A percentile compares a stretch with the other conserved stretches of the same genome.
Conservation (phyloP, 345 rosid species). For the Conringia planisiliqua region DNA sequence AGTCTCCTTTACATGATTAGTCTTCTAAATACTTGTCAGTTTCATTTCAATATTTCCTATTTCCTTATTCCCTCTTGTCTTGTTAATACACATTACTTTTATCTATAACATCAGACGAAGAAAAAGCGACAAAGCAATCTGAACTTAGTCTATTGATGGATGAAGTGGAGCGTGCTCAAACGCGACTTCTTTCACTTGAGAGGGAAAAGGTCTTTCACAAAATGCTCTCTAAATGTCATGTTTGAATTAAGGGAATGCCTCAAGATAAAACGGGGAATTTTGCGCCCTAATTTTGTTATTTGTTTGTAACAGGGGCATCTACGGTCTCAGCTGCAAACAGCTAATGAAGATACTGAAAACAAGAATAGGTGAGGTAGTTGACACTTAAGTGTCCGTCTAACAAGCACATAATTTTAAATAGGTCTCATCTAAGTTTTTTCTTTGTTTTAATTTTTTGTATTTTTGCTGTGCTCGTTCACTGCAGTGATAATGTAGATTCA, state of each 20-base stretch:
- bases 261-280: not conserved
- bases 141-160: conserved; percentile 94
- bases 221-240: conserved; percentile 12
- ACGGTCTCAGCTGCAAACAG: conserved; percentile 81
- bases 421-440: not conserved
- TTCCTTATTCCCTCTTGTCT: conserved; percentile 2
- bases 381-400: conserved; percentile 8
- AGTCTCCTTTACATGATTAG: conserved; percentile 1
- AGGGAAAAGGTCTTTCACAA: conserved; percentile 72
- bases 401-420: not conserved
- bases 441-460: not conserved
- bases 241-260: conserved; percentile 1
- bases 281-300: conserved; percentile 3
- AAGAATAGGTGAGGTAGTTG: conserved; percentile 56
- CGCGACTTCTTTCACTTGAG: conserved; percentile 88
- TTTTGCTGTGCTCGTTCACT: conserved; percentile 12
- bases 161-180: conserved; percentile 99
- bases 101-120: conserved; percentile 67
- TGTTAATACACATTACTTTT: conserved; percentile 14
- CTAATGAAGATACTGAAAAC: conserved; percentile 72
- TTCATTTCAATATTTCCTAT: not conserved
- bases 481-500: conserved; percentile 77
- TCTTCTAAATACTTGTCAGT: not conserved
- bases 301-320: conserved; percentile 62
- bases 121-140: conserved; percentile 86